phyloP scores from a whole-genome alignment of 306 rosid species.

The Begonia masoniana region DNA sequence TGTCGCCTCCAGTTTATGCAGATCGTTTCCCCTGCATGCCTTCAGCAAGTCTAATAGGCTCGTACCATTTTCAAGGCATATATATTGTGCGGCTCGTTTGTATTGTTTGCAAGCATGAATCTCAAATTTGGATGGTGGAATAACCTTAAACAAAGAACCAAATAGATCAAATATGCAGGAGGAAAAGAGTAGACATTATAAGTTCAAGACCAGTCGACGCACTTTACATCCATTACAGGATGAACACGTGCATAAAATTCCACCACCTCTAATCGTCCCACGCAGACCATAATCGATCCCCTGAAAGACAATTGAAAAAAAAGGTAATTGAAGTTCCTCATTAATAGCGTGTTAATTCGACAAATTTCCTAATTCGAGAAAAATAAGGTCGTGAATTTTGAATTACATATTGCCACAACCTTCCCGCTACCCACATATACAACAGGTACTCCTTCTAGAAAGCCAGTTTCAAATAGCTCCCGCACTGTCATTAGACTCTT shows the following conservation, averaged over 20 bases:
- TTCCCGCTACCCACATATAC: slow-evolving; percentile 80
- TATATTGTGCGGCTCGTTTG: slow-evolving; percentile 89
- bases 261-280: slow-evolving; percentile 70
- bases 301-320: slow-evolving; percentile 26
- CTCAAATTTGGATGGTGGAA: slow-evolving; percentile 95
- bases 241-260: slow-evolving; percentile 73
- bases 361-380: too few species aligned
- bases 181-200: not conserved
- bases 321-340: too few species aligned
- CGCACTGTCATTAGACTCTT: slow-evolving; percentile 61
- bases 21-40: slow-evolving; percentile 66
- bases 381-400: not conserved
- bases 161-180: slow-evolving; percentile 7
- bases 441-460: slow-evolving; percentile 84
- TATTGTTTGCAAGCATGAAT: slow-evolving; percentile 90
- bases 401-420: slow-evolving; percentile 33
- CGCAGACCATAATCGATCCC: slow-evolving; percentile 61
- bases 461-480: slow-evolving; percentile 86
- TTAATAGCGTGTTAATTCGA: too few species aligned
- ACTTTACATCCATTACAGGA: slow-evolving; percentile 72
- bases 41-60: slow-evolving; percentile 78
- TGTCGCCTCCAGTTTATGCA: slow-evolving; percentile 62
- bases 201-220: slow-evolving; percentile 25
- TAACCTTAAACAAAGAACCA: slow-evolving; percentile 30
- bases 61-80: slow-evolving; percentile 91